Percentiles rank a stretch among this genome's conserved stretches.
These are phyloP conservation scores for Encephalitozoon cuniculi DNA, from an alignment of 371 early-diverging fungal species.

Conservation along the genomic window DNA sequence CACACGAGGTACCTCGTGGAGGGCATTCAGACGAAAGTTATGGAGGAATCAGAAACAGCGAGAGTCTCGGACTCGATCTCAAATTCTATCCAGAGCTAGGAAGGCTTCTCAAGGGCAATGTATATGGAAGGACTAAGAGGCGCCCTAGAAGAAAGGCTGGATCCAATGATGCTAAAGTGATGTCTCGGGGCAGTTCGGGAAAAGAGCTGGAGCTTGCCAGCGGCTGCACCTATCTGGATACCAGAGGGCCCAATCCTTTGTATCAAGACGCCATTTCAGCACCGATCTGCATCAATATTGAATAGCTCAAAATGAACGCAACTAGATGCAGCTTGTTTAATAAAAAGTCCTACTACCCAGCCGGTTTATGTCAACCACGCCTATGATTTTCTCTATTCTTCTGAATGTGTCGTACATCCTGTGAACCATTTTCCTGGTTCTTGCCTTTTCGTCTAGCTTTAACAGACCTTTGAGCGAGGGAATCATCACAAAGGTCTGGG, in stretches of 20 bases:
- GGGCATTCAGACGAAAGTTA: not conserved
- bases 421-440: not conserved
- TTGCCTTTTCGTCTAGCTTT: not conserved
- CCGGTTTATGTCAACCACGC: not conserved
- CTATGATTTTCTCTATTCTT: not conserved
- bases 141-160: not conserved
- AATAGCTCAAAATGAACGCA: not conserved
- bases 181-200: not conserved
- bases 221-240: not conserved
- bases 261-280: not conserved
- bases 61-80: not conserved
- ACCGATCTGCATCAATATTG: not conserved
- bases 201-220: not conserved
- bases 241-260: not conserved
- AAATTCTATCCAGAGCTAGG: not conserved
- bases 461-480: not conserved
- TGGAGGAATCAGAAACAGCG: not conserved
- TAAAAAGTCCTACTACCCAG: not conserved
- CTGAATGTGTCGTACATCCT: not conserved
- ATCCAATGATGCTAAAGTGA: not conserved
- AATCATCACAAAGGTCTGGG: conserved; percentile 20
- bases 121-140: not conserved
- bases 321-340: not conserved
- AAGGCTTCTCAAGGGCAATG: not conserved
- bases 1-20: not conserved